Percentiles rank a stretch among this genome's conserved stretches.
Conservation (phyloP, 2,329 filamentous ascomycete genomes). For the Fusarium euwallaceae region DNA sequence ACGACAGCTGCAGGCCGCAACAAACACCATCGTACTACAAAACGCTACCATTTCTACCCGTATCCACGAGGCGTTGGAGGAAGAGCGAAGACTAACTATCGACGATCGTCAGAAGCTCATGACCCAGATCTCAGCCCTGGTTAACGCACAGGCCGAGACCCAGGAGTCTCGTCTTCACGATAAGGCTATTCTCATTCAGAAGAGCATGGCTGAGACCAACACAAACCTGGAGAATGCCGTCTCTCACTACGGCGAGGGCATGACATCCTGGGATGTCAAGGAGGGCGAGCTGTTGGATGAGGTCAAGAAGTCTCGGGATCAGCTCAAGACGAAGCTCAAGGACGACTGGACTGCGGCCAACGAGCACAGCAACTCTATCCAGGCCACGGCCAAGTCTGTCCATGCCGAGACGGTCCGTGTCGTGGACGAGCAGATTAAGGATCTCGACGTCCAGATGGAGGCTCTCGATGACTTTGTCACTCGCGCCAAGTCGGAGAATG, state of each 20-base stretch:
- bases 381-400: constrained; percentile 85
- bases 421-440: constrained; percentile 88
- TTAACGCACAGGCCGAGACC: constrained; percentile 78
- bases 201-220: constrained; percentile 73
- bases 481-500: constrained; percentile 84
- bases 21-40: constrained; percentile 74
- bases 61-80: constrained; percentile 77
- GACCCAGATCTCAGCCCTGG: constrained; percentile 80
- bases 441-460: constrained; percentile 89
- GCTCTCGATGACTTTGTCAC: constrained; percentile 92
- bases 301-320: constrained; percentile 79
- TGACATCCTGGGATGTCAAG: constrained; percentile 80
- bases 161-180: constrained; percentile 79
- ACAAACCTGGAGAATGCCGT: constrained; percentile 75
- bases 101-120: constrained; percentile 81
- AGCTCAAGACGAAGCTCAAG: constrained; percentile 84
- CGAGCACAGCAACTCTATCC: constrained; percentile 85
- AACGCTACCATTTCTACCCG: constrained; percentile 75
- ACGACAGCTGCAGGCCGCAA: constrained; percentile 78
- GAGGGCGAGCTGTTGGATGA: constrained; percentile 78
- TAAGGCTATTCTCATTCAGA: constrained; percentile 72
- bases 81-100: constrained; percentile 80
- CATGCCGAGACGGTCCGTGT: constrained; percentile 92
- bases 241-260: constrained; percentile 74
- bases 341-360: constrained; percentile 87